phyloP scores from a whole-genome alignment of 139 green algal species.

The Zygnema circumcarinatum region DNA sequence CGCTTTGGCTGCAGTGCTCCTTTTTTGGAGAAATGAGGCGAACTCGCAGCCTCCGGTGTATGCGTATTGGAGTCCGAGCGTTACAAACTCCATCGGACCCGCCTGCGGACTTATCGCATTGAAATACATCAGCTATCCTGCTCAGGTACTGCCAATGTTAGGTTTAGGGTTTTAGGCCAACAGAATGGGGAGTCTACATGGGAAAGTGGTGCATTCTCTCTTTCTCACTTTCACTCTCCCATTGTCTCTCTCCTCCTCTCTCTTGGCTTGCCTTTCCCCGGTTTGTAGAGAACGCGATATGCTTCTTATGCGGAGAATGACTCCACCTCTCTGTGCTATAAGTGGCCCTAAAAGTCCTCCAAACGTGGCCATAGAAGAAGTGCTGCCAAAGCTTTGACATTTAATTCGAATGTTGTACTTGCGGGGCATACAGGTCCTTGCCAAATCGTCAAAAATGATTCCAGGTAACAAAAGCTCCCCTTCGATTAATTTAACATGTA shows the following conservation, averaged over 20 bases:
- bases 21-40: not conserved
- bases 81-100: constrained; percentile 89
- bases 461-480: too few species aligned
- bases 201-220: too few species aligned
- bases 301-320: too few species aligned
- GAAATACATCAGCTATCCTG: constrained; percentile 86
- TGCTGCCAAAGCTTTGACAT: too few species aligned
- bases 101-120: constrained; percentile 88
- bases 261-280: too few species aligned
- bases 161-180: not conserved
- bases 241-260: too few species aligned
- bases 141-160: constrained; percentile 38
- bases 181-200: not conserved
- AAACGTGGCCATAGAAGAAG: too few species aligned
- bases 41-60: constrained; percentile 51
- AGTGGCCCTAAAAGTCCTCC: too few species aligned
- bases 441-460: constrained; percentile 97
- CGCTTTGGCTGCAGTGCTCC: constrained; percentile 30
- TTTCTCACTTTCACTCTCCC: too few species aligned
- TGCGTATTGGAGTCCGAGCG: constrained; percentile 80
- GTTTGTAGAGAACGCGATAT: too few species aligned
- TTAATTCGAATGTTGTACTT: too few species aligned
- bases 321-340: too few species aligned
- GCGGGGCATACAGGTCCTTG: constrained; percentile 79
- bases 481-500: not conserved